A percentile compares a stretch with the other conserved stretches of the same genome.
Evolutionary conservation across 225 moss, liverwort and hornwort genomes (phyloP).

Genomic region (Pseudisothecium myosuroides): DNA sequence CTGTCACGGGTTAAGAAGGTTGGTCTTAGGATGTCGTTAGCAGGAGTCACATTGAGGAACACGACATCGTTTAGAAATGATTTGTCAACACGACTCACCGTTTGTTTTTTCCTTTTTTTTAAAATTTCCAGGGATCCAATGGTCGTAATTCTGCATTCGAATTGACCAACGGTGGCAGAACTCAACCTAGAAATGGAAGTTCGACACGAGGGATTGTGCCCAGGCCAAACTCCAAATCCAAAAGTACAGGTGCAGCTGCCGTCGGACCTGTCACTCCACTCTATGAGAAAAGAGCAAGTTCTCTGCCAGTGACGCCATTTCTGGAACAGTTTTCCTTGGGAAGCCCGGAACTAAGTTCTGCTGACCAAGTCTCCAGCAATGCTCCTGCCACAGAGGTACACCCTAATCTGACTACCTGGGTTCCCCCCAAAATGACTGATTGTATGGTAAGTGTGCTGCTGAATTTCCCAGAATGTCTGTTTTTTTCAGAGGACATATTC

Average conservation of each 20-base stretch:
- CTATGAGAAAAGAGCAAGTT: conserved; percentile 8
- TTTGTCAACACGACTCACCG: background rate
- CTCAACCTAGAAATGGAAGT: background rate
- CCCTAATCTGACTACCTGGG: background rate
- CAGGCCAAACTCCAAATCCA: background rate
- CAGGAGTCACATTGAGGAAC: background rate
- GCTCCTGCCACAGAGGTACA: background rate
- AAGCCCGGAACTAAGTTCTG: background rate
- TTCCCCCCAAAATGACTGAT: no score
- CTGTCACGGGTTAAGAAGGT: background rate
- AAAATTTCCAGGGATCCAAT: background rate
- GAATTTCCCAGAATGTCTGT: background rate
- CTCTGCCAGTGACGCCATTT: conserved; percentile 5
- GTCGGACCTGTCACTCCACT: background rate
- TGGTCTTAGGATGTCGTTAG: background rate
- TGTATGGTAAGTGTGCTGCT: background rate
- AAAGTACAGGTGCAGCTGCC: background rate
- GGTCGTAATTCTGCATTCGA: background rate
- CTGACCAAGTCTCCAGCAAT: background rate
- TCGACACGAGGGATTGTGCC: background rate
- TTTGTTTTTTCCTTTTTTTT: background rate
- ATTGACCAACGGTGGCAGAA: background rate
- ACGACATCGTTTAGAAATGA: background rate
- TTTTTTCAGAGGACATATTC: background rate
- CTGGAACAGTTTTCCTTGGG: background rate